phyloP scores from a whole-genome alignment of 2,329 filamentous ascomycete species.

The Zarea fungicola region DNA sequence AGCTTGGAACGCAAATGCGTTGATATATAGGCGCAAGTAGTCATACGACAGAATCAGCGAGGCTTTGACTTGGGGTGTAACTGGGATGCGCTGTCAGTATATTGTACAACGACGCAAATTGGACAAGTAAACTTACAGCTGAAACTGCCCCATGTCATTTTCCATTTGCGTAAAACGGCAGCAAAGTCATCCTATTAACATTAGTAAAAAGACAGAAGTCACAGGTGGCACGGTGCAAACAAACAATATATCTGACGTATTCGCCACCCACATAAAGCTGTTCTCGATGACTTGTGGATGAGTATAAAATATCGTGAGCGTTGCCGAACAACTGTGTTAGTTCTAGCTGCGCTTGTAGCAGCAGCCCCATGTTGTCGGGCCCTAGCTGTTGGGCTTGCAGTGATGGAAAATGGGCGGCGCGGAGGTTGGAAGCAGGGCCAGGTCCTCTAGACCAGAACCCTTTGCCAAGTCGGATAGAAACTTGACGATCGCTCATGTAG shows the following conservation, averaged over 20 bases:
- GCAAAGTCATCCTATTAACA: slow-evolving; percentile 56
- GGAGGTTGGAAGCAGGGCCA: slow-evolving; percentile 58
- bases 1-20: slow-evolving; percentile 71
- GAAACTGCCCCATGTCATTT: slow-evolving; percentile 62
- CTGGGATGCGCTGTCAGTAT: slow-evolving; percentile 24
- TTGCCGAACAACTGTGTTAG: slow-evolving; percentile 69
- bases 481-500: slow-evolving; percentile 62
- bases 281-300: slow-evolving; percentile 63
- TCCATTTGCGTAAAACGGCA: slow-evolving; percentile 64
- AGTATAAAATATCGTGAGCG: slow-evolving; percentile 68
- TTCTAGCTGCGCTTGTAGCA: slow-evolving; percentile 67
- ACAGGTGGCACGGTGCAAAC: not conserved
- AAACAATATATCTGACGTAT: slow-evolving; percentile 64
- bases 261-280: slow-evolving; percentile 66
- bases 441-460: slow-evolving; percentile 71
- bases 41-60: slow-evolving; percentile 66
- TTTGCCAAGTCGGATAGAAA: slow-evolving; percentile 65
- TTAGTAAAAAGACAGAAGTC: not conserved
- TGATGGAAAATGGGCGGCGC: slow-evolving; percentile 63
- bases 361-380: slow-evolving; percentile 61
- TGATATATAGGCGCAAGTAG: slow-evolving; percentile 67
- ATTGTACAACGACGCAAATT: not conserved
- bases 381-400: slow-evolving; percentile 52
- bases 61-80: slow-evolving; percentile 60
- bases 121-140: slow-evolving; percentile 45